Conservation (phyloP, 345 rosid species). For the Psidium guajava region DNA sequence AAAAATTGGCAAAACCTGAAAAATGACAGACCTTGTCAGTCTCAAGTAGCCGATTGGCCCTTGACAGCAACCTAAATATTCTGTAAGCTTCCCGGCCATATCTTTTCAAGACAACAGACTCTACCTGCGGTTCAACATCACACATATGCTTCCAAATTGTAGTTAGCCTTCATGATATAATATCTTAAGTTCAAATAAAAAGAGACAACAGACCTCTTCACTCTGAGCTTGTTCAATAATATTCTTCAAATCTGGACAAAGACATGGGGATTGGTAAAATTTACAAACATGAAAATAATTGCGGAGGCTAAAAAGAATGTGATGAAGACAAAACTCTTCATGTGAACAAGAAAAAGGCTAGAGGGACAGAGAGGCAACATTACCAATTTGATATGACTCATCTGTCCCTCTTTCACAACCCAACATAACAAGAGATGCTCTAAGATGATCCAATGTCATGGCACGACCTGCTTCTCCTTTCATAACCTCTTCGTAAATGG, state of each 20-base stretch:
- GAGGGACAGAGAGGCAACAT: neutral
- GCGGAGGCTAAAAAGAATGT: neutral
- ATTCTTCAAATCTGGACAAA: slow-evolving; percentile 50
- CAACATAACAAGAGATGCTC: slow-evolving; percentile 47
- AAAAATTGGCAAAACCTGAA: neutral
- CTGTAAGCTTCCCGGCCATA: slow-evolving; percentile 58
- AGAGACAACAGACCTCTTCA: slow-evolving; percentile 50
- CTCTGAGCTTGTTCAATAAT: slow-evolving; percentile 60
- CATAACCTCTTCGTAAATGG: slow-evolving; percentile 78
- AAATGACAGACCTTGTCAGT: slow-evolving; percentile 52
- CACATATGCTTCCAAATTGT: neutral
- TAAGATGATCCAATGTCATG: slow-evolving; percentile 62
- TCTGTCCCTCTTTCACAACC: slow-evolving; percentile 29
- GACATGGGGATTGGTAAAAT: neutral
- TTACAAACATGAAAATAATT: neutral
- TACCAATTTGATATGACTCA: slow-evolving; percentile 55
- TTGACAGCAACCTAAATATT: slow-evolving; percentile 64
- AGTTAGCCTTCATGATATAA: neutral
- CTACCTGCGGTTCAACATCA: slow-evolving; percentile 27
- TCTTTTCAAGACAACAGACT: slow-evolving; percentile 63
- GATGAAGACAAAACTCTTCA: neutral
- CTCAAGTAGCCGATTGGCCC: slow-evolving; percentile 40
- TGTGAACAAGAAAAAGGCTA: neutral
- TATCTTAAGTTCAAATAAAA: neutral
- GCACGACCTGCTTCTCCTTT: slow-evolving; percentile 63